Percentiles rank a stretch among this genome's conserved stretches.
Conservation (phyloP, 192 early-diverging fungal species). For the Coemansia umbellata region DNA sequence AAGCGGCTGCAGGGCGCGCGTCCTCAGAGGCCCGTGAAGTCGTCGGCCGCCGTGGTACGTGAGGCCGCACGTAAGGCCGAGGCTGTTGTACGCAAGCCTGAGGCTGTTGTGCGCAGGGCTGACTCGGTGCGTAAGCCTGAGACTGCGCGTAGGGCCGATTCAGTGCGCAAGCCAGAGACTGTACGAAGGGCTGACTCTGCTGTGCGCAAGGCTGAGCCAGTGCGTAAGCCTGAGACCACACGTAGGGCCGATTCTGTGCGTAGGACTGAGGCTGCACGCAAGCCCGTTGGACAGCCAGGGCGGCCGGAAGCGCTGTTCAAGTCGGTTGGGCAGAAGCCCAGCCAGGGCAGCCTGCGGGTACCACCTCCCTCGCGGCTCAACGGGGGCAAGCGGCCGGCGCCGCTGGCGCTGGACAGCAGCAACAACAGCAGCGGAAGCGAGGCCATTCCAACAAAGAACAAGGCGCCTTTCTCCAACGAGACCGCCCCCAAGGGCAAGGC, state of each 20-base stretch:
- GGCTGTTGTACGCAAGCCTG: neutral
- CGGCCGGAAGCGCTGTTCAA: slow-evolving; percentile 30
- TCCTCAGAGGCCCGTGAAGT: slow-evolving; percentile 17
- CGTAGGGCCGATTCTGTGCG: slow-evolving; percentile 15
- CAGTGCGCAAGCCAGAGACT: too few relatives aligned
- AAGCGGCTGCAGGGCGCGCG: slow-evolving; percentile 2
- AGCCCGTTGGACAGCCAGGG: neutral
- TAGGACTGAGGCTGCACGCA: neutral
- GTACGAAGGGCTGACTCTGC: too few relatives aligned
- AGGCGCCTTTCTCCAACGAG: neutral
- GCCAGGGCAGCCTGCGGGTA: slow-evolving; percentile 9
- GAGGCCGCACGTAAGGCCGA: slow-evolving; percentile 35
- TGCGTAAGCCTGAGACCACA: slow-evolving; percentile 37
- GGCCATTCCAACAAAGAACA: slow-evolving; percentile 10
- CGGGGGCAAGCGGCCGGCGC: neutral
- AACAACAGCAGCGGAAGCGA: slow-evolving; percentile 1
- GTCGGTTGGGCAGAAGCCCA: slow-evolving; percentile 12
- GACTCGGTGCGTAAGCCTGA: too few relatives aligned
- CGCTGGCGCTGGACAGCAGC: neutral
- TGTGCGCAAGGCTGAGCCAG: too few relatives aligned
- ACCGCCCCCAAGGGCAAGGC: slow-evolving; percentile 5
- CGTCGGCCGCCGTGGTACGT: slow-evolving; percentile 41
- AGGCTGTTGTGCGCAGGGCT: too few relatives aligned
- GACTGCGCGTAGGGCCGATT: too few relatives aligned
- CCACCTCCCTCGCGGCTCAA: slow-evolving; percentile 3